Percentiles rank a stretch among this genome's conserved stretches.
Conservation (phyloP, 2,329 filamentous ascomycete genomes). For the Aspergillus fumigatus region DNA sequence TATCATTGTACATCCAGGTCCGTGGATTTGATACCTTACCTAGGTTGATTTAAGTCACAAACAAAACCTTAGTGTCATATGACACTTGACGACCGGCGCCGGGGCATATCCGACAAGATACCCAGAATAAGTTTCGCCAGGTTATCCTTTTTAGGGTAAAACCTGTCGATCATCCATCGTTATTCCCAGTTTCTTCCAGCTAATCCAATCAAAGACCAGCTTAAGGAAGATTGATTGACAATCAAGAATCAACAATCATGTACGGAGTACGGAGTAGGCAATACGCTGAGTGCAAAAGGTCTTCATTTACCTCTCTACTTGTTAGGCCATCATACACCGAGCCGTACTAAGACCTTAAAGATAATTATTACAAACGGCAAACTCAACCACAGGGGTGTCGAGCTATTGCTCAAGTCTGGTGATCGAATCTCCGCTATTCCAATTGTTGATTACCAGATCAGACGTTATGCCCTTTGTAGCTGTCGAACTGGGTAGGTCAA, state of each 20-base stretch:
- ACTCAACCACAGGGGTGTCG: not conserved
- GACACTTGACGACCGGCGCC: not conserved
- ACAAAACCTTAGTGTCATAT: constrained; percentile 2
- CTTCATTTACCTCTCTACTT: not conserved
- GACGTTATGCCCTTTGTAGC: not conserved
- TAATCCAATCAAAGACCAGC: not conserved
- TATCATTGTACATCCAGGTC: not conserved
- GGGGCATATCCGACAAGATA: constrained; percentile 2
- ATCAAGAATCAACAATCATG: not conserved
- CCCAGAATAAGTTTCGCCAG: not conserved
- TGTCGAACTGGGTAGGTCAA: not conserved
- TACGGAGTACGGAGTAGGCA: not conserved
- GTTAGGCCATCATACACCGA: not conserved
- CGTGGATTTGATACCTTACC: not conserved
- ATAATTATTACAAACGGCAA: not conserved
- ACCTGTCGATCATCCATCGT: constrained; percentile 1
- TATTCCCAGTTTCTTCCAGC: not conserved
- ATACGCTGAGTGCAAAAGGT: not conserved
- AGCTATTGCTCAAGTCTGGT: not conserved
- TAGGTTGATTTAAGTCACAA: not conserved
- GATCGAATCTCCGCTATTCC: not conserved
- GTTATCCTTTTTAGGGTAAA: constrained; percentile 3
- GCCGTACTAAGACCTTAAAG: not conserved
- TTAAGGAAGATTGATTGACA: not conserved
- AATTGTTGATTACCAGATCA: not conserved